Evolutionary conservation across 1,284 basidiomycete species (phyloP).

Genomic region (Apiotrichum laibachii): DNA sequence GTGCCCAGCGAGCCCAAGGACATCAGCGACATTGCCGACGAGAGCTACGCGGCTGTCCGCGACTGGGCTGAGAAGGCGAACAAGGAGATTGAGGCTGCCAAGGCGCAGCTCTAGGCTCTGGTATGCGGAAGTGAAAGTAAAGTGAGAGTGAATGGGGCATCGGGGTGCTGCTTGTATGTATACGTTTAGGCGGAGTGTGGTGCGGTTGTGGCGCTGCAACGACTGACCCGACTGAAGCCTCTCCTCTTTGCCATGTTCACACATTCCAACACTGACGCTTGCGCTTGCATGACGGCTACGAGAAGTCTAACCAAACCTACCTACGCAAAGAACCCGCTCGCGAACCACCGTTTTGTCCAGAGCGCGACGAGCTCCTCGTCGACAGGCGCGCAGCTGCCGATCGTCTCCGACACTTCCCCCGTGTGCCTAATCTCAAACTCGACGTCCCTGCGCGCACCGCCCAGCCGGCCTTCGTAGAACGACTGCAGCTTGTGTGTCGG

Average conservation of each 20-base stretch:
- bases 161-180: not conserved
- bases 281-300: too few relatives aligned
- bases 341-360: slow-evolving; percentile 40
- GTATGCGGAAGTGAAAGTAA: not conserved
- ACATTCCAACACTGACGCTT: too few relatives aligned
- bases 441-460: slow-evolving; percentile 27
- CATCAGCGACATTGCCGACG: slow-evolving; percentile 17
- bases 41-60: slow-evolving; percentile 21
- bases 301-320: not conserved
- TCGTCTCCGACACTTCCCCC: slow-evolving; percentile 29
- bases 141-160: too few relatives aligned
- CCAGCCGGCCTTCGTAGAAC: slow-evolving; percentile 38
- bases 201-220: too few relatives aligned
- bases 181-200: too few relatives aligned
- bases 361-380: slow-evolving; percentile 31
- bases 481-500: slow-evolving; percentile 57
- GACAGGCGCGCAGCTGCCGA: slow-evolving; percentile 25
- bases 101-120: slow-evolving; percentile 12
- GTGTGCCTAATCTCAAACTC: slow-evolving; percentile 36
- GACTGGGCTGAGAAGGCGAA: slow-evolving; percentile 35
- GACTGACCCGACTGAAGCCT: too few relatives aligned
- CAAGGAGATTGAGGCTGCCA: slow-evolving; percentile 19
- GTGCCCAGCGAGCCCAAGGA: slow-evolving; percentile 30
- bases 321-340: slow-evolving; percentile 36
- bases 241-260: too few relatives aligned